Evolutionary conservation across 345 rosid species (phyloP).

Genomic region (Raphanus raphanistrum): DNA sequence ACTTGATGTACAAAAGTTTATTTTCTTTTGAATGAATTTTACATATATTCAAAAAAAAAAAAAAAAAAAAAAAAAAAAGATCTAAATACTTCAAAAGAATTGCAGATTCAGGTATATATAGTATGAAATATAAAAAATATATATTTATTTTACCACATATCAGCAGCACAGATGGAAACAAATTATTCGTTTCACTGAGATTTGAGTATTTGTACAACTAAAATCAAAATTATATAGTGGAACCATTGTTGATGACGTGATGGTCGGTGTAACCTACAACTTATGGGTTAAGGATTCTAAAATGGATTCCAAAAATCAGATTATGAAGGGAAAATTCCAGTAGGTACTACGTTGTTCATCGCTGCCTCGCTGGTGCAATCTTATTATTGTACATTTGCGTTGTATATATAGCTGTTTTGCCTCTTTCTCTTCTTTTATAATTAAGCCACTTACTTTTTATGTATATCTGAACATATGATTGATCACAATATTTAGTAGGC

Average conservation of each 20-base stretch:
- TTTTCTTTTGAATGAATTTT: no score
- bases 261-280: slow-evolving; percentile 11
- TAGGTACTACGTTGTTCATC: slow-evolving; percentile 2
- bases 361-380: slow-evolving; percentile 32
- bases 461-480: slow-evolving; percentile 16
- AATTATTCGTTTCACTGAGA: neutral
- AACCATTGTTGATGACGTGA: slow-evolving; percentile 14
- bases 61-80: no score
- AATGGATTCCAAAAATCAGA: neutral
- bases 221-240: neutral
- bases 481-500: neutral
- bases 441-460: slow-evolving; percentile 16
- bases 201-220: neutral
- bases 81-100: no score
- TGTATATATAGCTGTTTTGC: slow-evolving; percentile 14
- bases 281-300: slow-evolving; percentile 10
- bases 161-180: neutral
- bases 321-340: neutral
- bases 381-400: slow-evolving; percentile 9
- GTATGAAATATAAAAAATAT: no score
- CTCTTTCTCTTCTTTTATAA: neutral
- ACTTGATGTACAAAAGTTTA: no score
- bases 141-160: neutral
- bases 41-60: no score
- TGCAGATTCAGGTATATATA: no score